Percentiles rank a stretch among this genome's conserved stretches.
Evolutionary conservation across 495 filamentous ascomycete genomes (phyloP).

Genomic region (Xylaria acuta): DNA sequence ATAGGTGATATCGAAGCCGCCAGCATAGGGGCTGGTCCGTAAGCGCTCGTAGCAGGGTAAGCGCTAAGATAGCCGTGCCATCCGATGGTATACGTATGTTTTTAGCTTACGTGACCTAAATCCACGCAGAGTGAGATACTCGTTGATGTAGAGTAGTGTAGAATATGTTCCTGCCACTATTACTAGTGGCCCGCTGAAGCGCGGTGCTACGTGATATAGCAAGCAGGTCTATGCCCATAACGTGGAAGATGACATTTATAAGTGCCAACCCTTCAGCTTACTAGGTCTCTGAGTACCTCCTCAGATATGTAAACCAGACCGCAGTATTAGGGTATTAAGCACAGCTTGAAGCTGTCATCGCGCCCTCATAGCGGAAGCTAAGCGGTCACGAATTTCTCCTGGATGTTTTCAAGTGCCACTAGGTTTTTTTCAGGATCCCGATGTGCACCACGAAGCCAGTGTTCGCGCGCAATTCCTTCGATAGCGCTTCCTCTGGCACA

Average conservation of each 20-base stretch:
- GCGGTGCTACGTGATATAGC: not conserved
- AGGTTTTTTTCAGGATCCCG: constrained; percentile 56
- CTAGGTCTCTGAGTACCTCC: not conserved
- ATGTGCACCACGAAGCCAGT: constrained; percentile 72
- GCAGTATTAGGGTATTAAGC: not conserved
- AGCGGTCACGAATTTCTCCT: constrained; percentile 26
- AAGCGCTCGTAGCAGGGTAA: not conserved
- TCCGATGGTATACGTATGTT: not conserved
- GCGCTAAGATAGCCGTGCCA: not conserved
- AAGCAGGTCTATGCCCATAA: not conserved
- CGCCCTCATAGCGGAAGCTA: constrained; percentile 25
- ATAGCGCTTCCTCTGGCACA: constrained; percentile 65
- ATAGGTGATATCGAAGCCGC: not conserved
- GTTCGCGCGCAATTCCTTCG: constrained; percentile 59
- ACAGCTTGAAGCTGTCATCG: not conserved
- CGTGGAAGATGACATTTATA: not conserved
- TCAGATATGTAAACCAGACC: not conserved
- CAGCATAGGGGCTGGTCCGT: not conserved
- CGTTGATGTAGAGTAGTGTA: not conserved
- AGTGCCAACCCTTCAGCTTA: not conserved
- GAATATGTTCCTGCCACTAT: not conserved
- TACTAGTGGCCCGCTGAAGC: not conserved
- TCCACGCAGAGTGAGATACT: not conserved
- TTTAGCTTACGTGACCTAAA: not conserved
- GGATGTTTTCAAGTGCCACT: not conserved